These are phyloP conservation scores for Tolypocladium nubicola DNA, from an alignment of 2,329 filamentous ascomycete genomes.

Conservation along the genomic window DNA sequence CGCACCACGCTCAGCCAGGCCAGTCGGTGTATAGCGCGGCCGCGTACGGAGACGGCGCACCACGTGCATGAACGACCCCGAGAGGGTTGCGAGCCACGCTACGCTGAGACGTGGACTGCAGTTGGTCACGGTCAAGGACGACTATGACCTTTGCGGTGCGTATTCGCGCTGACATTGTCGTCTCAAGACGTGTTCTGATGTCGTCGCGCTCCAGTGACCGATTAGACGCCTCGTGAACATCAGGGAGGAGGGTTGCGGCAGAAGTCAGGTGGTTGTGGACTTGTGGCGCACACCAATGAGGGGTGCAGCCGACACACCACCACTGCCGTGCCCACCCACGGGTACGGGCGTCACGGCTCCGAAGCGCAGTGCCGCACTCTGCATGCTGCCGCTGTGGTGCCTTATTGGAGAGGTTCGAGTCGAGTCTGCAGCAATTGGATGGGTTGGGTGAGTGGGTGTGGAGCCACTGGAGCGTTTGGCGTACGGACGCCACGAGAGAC, in stretches of 20 bases:
- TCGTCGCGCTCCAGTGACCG: constrained; percentile 5
- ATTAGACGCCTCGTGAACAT: constrained; percentile 21
- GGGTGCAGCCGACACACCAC: constrained; percentile 8
- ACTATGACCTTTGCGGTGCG: background rate
- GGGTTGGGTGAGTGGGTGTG: background rate
- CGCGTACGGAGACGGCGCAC: constrained; percentile 30
- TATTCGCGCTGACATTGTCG: background rate
- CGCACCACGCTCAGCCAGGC: constrained; percentile 20
- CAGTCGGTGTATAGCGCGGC: constrained; percentile 30
- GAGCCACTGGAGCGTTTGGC: background rate
- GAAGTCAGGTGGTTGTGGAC: constrained; percentile 26
- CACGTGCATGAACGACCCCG: constrained; percentile 25
- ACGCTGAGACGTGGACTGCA: background rate
- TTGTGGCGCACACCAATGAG: constrained; percentile 25
- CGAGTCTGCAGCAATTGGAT: background rate
- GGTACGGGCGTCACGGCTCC: background rate
- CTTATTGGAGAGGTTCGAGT: background rate
- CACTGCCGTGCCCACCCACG: background rate
- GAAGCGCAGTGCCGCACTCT: background rate
- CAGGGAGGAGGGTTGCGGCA: constrained; percentile 16
- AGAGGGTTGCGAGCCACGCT: background rate
- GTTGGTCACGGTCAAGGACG: background rate
- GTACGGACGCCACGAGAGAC: background rate
- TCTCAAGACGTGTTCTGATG: background rate
- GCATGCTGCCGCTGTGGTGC: background rate